Base-by-base conservation (phyloP, 179 eudicot genomes). In the Silene coronaria region DNA sequence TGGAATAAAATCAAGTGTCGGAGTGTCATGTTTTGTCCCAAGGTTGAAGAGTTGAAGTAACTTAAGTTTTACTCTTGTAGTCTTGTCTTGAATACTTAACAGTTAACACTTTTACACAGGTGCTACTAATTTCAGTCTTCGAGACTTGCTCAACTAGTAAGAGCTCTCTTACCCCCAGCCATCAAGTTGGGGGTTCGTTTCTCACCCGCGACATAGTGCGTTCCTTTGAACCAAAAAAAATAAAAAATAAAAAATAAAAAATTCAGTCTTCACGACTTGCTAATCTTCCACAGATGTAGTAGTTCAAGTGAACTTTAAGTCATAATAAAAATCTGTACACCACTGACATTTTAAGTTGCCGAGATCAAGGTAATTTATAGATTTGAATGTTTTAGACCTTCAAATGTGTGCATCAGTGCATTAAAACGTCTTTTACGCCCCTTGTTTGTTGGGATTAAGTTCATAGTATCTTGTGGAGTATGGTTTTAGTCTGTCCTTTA, bases 401-500 rank as follows among this genome's bases (percentile, higher is more conserved):
- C 36, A 32, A 32, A 32, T 46, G 53, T 13, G 16, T 46, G 16
- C 53, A 46, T 46, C 16, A 46, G 3, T 48, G 55, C 55, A 48
- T 48, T 48, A 48, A 13, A 12, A 48, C n/a, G 22, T 60, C 62
- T 30, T 19, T 60, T 70, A 45, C 42, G 19, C 24, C 36, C 57
- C 58, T 62, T 51, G 55, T 71, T 27, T 77, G 64, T 66, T 28
- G 32, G 22, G 59, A n/a, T 0, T 67, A 34, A 71, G 24, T 51
- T 28, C 45, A 61, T n/a, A 28, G 24, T 1, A 19, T 59, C 45
- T 71, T 11, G 7, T 9, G 26, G 13, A 19, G 58, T n/a, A 21
- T 64, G 72, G 73, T 57, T 30, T 64, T 22, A 42, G 12, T 78
- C 42, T 64, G 16, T 34, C 48, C 38, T 42, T 72, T 21, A 36